Evolutionary conservation across 2,329 filamentous ascomycete species (phyloP), one percentile per base, ranked within the genome.

Genomic region (Hypoxylon sp.): DNA sequence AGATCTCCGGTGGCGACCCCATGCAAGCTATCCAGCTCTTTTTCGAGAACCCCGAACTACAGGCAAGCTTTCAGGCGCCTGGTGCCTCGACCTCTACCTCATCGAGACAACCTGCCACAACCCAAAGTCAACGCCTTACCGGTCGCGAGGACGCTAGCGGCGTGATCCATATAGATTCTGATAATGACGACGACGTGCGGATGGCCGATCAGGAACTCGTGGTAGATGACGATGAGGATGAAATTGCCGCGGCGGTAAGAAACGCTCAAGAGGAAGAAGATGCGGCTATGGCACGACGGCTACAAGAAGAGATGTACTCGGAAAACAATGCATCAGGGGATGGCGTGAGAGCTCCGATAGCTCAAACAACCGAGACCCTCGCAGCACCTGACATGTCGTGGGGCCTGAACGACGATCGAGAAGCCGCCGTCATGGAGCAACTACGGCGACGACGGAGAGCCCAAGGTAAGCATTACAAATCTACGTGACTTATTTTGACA

Each of bases 291-390:
- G 96, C 96, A 5, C 89, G 94, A 78, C 89, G 93, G 63, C 80
- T 99, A 65, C 96, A 99, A 79, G 92, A 99, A 76, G 94, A 99
- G 80, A 87, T 97, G 76, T 98, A 98, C 48, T 80, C 74, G 36
- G 80, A 75, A 6, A 76, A 77, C 41, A 82, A 81, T 13, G 81
- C 81, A 41, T 82, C 78, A 21, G 81, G 78, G 30, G 82, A 79
- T 6, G 79, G 78, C 23, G 90, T 99, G 60, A 87, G 96, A 75
- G 96, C 96, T 51, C 96, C 96, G 7, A 97, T 99, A 80, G 93
- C 91, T 49, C 88, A 93, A 74, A 97, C 92, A 28, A 97, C 93
- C 11, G 96, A 99, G 81, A 97, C 94, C 0, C 86, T 99, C 57
- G 90, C 98, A 9, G 94, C 91, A 1, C 93, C 93, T 1, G 81